Conservation (phyloP, 306 rosid genomes). For the Coriaria nepalensis region DNA sequence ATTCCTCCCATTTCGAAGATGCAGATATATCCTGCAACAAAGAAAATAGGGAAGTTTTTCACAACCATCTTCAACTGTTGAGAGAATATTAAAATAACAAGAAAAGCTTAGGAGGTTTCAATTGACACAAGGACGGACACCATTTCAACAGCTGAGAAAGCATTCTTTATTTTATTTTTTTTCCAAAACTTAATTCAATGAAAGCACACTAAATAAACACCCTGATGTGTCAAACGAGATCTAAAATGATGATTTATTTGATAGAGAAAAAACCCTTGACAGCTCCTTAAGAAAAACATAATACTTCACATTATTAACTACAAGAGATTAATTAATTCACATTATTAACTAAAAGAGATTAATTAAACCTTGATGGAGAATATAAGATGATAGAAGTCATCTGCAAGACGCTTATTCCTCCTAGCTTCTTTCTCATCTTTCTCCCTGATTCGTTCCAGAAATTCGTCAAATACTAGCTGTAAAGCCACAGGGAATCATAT, state of each 20-base stretch:
- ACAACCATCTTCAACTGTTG: neutral
- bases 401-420: constrained; percentile 68
- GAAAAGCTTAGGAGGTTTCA: neutral
- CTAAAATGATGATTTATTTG: no score
- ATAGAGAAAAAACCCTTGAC: no score
- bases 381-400: constrained; percentile 50
- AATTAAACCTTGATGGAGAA: constrained; percentile 53
- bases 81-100: neutral
- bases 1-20: constrained; percentile 72
- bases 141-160: no score
- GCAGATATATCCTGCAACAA: constrained; percentile 53
- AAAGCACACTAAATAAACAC: no score
- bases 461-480: constrained; percentile 86
- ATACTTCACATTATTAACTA: no score
- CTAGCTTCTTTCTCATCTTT: constrained; percentile 90
- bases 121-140: no score
- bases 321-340: neutral
- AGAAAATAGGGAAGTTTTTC: constrained; percentile 9
- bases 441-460: constrained; percentile 62
- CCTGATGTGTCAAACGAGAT: no score
- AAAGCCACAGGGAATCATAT: constrained; percentile 21
- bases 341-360: no score
- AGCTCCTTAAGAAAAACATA: no score
- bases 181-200: no score
- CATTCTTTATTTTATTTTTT: no score